Conservation (phyloP, 805 yeast genomes). For the Deakozyma indianensis region DNA sequence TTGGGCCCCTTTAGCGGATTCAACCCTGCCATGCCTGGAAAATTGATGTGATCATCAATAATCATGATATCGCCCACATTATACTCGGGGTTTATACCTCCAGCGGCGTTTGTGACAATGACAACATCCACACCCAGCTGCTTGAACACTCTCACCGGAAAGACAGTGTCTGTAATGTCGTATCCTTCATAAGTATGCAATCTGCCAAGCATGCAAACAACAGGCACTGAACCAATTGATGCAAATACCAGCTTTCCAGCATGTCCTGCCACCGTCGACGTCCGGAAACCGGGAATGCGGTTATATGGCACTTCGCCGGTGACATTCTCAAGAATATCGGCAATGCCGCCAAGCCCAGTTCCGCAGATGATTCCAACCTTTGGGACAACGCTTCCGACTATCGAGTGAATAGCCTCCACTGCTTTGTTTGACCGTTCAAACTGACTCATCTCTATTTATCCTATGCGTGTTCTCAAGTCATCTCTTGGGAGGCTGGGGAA, state of each 20-base stretch:
- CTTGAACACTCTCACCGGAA: slow-evolving; percentile 69
- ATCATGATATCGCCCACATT: slow-evolving; percentile 86
- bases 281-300: slow-evolving; percentile 65
- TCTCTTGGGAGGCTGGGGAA: no score
- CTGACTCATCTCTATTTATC: no score
- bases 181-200: slow-evolving; percentile 89
- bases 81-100: slow-evolving; percentile 58
- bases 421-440: neutral
- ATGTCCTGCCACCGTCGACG: slow-evolving; percentile 84
- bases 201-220: slow-evolving; percentile 88
- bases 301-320: slow-evolving; percentile 42
- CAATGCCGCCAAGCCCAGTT: slow-evolving; percentile 83
- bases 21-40: slow-evolving; percentile 81
- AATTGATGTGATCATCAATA: slow-evolving; percentile 72
- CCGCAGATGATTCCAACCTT: slow-evolving; percentile 78
- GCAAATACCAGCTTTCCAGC: slow-evolving; percentile 76
- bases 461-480: no score
- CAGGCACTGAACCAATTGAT: slow-evolving; percentile 55
- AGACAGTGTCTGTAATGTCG: slow-evolving; percentile 63
- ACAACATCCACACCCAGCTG: slow-evolving; percentile 45
- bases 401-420: neutral
- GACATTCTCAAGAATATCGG: slow-evolving; percentile 31
- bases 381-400: slow-evolving; percentile 25
- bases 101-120: slow-evolving; percentile 93
- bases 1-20: slow-evolving; percentile 87